A percentile compares a stretch with the other conserved stretches of the same genome.
These are phyloP conservation scores for Coprinellus micaceus DNA, from an alignment of 768 basidiomycete species.

Conservation along the genomic window DNA sequence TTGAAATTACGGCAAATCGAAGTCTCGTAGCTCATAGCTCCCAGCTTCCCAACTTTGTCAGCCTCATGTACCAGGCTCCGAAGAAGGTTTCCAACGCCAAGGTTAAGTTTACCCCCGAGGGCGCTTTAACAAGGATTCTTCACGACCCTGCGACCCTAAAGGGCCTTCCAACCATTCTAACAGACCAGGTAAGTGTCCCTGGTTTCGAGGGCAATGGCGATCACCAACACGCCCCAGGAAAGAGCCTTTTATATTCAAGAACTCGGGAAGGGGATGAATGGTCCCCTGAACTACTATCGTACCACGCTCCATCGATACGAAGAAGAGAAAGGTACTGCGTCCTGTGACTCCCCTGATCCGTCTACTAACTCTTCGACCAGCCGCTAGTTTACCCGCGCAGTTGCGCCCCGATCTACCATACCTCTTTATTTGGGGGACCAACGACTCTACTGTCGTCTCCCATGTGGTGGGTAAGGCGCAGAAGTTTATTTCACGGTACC, in stretches of 20 bases:
- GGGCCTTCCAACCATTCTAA: constrained; percentile 1
- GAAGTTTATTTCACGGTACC: constrained; percentile 49
- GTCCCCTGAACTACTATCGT: constrained; percentile 77
- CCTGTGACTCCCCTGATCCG: constrained; percentile 1
- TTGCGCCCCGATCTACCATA: constrained; percentile 51
- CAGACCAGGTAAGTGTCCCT: constrained; percentile 7
- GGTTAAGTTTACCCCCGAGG: constrained; percentile 19
- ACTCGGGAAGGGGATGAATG: constrained; percentile 53
- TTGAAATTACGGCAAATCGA: background rate
- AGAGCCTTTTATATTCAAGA: constrained; percentile 46
- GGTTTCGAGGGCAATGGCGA: background rate
- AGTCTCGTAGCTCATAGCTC: background rate
- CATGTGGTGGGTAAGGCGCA: constrained; percentile 38
- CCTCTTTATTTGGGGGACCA: constrained; percentile 57
- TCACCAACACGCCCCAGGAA: constrained; percentile 56
- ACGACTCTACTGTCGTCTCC: constrained; percentile 46
- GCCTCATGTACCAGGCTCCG: constrained; percentile 24
- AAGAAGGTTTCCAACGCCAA: background rate
- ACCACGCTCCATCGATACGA: constrained; percentile 58
- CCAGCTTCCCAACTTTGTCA: constrained; percentile 35
- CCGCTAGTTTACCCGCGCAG: constrained; percentile 38
- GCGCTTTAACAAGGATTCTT: constrained; percentile 26
- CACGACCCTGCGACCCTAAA: constrained; percentile 11
- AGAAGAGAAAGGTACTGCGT: constrained; percentile 49
- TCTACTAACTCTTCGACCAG: constrained; percentile 22